Evolutionary conservation across 306 rosid genomes (phyloP).

Genomic region (Cyamopsis tetragonoloba): DNA sequence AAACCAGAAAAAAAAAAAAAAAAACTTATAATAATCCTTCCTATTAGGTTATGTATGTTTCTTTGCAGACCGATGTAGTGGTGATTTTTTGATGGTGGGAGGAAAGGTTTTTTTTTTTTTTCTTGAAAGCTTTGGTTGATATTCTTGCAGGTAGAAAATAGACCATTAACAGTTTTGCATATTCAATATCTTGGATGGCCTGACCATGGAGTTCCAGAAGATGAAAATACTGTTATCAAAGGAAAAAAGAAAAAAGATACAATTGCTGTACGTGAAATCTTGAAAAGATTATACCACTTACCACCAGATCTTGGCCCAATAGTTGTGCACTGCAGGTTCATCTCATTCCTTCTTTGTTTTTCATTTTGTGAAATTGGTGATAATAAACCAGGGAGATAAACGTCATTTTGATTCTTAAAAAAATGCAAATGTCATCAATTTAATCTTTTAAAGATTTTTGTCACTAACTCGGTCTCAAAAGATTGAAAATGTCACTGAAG

Average conservation of each 20-base stretch:
- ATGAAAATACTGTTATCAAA: slow-evolving; percentile 59
- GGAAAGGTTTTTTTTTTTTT: too few relatives aligned
- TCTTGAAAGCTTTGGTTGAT: not conserved
- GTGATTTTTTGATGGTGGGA: too few relatives aligned
- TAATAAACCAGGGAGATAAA: slow-evolving; percentile 1
- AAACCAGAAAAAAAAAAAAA: too few relatives aligned
- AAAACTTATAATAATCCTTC: not conserved
- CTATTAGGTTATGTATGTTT: not conserved
- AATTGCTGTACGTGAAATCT: slow-evolving; percentile 59
- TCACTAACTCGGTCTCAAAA: too few relatives aligned
- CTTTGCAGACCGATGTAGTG: too few relatives aligned
- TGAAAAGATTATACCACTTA: slow-evolving; percentile 52
- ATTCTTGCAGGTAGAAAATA: slow-evolving; percentile 52
- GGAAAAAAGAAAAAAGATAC: too few relatives aligned
- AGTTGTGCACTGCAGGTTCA: slow-evolving; percentile 93
- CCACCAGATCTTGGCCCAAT: slow-evolving; percentile 76
- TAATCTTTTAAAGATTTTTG: too few relatives aligned
- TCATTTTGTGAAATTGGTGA: not conserved
- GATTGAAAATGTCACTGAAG: too few relatives aligned
- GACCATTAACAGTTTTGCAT: slow-evolving; percentile 62
- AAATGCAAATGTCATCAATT: too few relatives aligned
- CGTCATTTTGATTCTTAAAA: too few relatives aligned
- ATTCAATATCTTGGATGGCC: slow-evolving; percentile 88
- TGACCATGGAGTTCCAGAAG: slow-evolving; percentile 81
- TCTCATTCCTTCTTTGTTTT: slow-evolving; percentile 28